Conservation (phyloP, 345 rosid species). For the Eucalyptus dawsonii region DNA sequence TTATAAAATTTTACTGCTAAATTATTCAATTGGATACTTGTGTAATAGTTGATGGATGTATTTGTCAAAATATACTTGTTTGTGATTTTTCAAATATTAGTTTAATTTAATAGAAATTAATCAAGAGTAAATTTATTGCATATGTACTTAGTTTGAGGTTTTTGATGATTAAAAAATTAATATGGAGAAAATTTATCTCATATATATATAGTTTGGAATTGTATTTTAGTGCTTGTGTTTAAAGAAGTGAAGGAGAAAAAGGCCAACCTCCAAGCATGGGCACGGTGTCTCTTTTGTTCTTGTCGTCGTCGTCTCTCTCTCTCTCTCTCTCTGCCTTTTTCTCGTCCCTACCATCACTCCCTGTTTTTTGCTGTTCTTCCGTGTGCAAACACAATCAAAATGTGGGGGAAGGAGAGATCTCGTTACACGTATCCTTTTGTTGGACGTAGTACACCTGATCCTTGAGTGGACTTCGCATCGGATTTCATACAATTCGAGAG, state of each 20-base stretch:
- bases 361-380: background rate
- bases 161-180: too few species aligned
- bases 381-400: background rate
- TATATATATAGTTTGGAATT: too few species aligned
- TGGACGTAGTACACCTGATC: background rate
- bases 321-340: background rate
- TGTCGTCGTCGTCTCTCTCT: background rate
- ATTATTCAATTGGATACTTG: too few species aligned
- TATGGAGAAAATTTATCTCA: too few species aligned
- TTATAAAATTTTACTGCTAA: too few species aligned
- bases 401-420: background rate
- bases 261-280: background rate
- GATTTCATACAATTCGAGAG: background rate
- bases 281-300: background rate
- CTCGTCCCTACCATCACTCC: background rate
- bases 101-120: too few species aligned
- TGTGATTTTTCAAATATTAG: too few species aligned
- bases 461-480: background rate
- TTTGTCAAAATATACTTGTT: too few species aligned
- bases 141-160: too few species aligned
- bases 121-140: too few species aligned
- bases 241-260: background rate
- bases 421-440: background rate
- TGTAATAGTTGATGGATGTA: too few species aligned
- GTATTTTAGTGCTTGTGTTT: background rate